A percentile compares a stretch with the other conserved stretches of the same genome.
Conservation (phyloP, 2,329 filamentous ascomycete genomes). For the Diaporthe sp. region DNA sequence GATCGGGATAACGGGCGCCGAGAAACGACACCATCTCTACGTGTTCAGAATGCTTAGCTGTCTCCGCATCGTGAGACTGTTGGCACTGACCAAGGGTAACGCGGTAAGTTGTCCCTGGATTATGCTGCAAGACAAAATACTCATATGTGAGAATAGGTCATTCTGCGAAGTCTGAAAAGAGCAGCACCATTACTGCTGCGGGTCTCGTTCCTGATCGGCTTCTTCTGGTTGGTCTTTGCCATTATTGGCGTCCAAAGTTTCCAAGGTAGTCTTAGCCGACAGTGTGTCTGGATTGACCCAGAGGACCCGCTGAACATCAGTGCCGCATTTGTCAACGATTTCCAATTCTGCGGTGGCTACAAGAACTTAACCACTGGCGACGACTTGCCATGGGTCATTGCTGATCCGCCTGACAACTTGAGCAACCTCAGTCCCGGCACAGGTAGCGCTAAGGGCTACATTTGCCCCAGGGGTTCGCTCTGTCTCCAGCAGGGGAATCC, state of each 20-base stretch:
- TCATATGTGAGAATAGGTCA: conserved; percentile 72
- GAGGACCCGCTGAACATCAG: conserved; percentile 66
- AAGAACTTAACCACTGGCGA: conserved; percentile 71
- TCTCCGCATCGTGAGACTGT: conserved; percentile 89
- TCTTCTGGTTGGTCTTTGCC: conserved; percentile 98
- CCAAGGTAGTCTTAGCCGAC: conserved; percentile 83
- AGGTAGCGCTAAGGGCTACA: conserved; percentile 80
- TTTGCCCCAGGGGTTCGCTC: conserved; percentile 86
- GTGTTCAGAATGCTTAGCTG: conserved; percentile 98
- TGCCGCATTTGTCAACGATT: conserved; percentile 71
- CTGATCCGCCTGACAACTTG: conserved; percentile 53
- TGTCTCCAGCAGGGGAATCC: conserved; percentile 87
- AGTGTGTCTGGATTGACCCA: conserved; percentile 84
- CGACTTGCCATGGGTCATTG: conserved; percentile 77
- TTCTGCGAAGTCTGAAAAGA: conserved; percentile 94
- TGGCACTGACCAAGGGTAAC: conserved; percentile 93
- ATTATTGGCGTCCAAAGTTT: conserved; percentile 98
- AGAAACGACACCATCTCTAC: conserved; percentile 80
- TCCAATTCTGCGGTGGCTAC: conserved; percentile 90
- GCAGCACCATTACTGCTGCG: conserved; percentile 92
- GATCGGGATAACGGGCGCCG: conserved; percentile 78
- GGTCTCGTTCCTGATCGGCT: conserved; percentile 92
- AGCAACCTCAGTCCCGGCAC: conserved; percentile 65
- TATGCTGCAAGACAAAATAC: background rate
- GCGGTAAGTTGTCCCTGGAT: conserved; percentile 70